Evolutionary conservation across 345 rosid genomes (phyloP).

Genomic region (Gynandropsis gynandra): DNA sequence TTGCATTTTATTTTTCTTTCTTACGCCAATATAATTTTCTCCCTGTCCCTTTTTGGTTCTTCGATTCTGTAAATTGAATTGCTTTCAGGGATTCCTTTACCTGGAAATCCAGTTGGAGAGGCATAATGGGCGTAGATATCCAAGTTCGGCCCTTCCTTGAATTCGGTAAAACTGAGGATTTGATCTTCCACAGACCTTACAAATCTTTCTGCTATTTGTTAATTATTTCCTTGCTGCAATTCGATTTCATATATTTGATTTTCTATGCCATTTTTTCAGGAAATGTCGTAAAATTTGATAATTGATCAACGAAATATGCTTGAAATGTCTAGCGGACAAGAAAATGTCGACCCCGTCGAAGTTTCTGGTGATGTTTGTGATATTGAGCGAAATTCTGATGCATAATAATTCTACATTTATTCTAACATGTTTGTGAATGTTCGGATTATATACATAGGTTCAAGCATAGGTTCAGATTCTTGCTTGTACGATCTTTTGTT

Average conservation of each 20-base stretch:
- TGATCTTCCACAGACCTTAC: background rate
- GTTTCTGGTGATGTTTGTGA: slow-evolving; percentile 32
- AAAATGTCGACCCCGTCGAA: slow-evolving; percentile 29
- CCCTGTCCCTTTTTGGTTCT: background rate
- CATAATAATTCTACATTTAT: background rate
- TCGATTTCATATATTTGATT: slow-evolving; percentile 7
- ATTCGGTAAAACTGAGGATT: background rate
- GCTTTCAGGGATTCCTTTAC: slow-evolving; percentile 4
- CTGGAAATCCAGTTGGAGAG: slow-evolving; percentile 14
- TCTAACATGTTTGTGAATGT: background rate
- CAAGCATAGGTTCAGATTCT: slow-evolving; percentile 34
- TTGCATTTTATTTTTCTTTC: slow-evolving; percentile 12
- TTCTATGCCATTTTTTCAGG: slow-evolving; percentile 10
- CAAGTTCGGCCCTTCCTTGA: background rate
- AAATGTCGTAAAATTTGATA: slow-evolving; percentile 13
- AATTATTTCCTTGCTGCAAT: background rate
- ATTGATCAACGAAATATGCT: slow-evolving; percentile 20
- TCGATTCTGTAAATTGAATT: slow-evolving; percentile 5
- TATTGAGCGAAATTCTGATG: background rate
- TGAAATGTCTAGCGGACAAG: slow-evolving; percentile 54
- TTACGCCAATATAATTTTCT: slow-evolving; percentile 1
- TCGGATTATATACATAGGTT: background rate
- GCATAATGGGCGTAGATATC: slow-evolving; percentile 15
- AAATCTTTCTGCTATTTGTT: background rate
- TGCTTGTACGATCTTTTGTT: slow-evolving; percentile 53